phyloP scores from a whole-genome alignment of 805 yeast species.

The Candida endomychidarum region DNA sequence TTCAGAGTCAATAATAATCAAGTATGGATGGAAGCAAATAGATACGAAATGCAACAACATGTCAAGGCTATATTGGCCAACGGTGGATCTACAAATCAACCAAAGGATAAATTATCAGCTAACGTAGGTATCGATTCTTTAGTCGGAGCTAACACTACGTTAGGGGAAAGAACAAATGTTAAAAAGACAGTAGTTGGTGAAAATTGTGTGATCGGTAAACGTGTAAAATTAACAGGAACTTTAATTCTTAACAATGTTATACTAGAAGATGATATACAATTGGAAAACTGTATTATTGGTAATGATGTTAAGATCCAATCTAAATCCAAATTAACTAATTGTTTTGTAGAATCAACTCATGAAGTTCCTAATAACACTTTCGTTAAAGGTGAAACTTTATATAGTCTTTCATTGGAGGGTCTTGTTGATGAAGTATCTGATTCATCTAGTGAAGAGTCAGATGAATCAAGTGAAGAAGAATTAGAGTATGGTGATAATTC shows the following conservation, averaged over 20 bases:
- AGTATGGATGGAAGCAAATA: conserved; percentile 86
- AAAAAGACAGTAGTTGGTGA: conserved; percentile 82
- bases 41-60: conserved; percentile 66
- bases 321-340: conserved; percentile 68
- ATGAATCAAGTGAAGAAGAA: conserved; percentile 33
- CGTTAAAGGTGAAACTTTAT: conserved; percentile 59
- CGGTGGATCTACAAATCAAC: conserved; percentile 4
- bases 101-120: conserved; percentile 57
- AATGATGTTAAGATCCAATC: conserved; percentile 58
- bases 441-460: conserved; percentile 29
- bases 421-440: conserved; percentile 35
- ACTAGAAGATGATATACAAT: conserved; percentile 73
- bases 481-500: conserved; percentile 58
- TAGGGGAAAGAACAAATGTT: conserved; percentile 83
- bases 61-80: conserved; percentile 32
- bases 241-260: conserved; percentile 68
- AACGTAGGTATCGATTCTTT: conserved; percentile 85
- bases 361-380: conserved; percentile 57
- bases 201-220: conserved; percentile 74
- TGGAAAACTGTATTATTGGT: conserved; percentile 90
- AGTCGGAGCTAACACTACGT: conserved; percentile 62
- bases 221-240: conserved; percentile 87
- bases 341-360: conserved; percentile 83
- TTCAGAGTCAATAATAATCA: conserved; percentile 76
- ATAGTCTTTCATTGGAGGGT: conserved; percentile 43